phyloP scores from a whole-genome alignment of 495 filamentous ascomycete genomes.

The Talaromyces adpressus region DNA sequence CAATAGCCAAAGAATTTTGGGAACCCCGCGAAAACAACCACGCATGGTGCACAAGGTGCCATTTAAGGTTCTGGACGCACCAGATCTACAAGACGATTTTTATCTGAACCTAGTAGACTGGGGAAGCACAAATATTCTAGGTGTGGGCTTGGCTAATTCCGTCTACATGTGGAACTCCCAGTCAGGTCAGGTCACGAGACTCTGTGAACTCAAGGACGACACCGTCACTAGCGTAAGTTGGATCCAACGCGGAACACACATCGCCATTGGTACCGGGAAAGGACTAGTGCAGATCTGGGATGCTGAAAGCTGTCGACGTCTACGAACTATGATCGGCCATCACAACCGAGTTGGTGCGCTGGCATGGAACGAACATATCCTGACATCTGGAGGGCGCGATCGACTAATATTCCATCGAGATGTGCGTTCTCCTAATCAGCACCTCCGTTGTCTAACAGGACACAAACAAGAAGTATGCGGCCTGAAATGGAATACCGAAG shows the following conservation, averaged over 20 bases:
- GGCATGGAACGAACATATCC: conserved; percentile 96
- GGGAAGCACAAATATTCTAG: conserved; percentile 91
- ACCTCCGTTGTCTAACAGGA: conserved; percentile 69
- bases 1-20: conserved; percentile 82
- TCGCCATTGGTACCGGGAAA: conserved; percentile 89
- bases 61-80: conserved; percentile 95
- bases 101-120: conserved; percentile 96
- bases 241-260: conserved; percentile 93
- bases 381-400: conserved; percentile 92
- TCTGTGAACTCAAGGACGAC: conserved; percentile 89
- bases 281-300: conserved; percentile 98
- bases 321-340: conserved; percentile 95
- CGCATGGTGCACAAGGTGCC: conserved; percentile 90
- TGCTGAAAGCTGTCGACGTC: conserved; percentile 71
- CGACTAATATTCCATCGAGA: conserved; percentile 91
- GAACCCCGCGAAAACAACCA: conserved; percentile 80
- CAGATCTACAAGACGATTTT: conserved; percentile 93
- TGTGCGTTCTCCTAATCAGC: conserved; percentile 88
- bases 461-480: conserved; percentile 99
- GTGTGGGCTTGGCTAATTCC: conserved; percentile 82
- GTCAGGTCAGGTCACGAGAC: conserved; percentile 77
- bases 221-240: conserved; percentile 93
- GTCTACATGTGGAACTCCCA: conserved; percentile 99
- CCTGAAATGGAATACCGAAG: conserved; percentile 93
- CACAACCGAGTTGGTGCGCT: conserved; percentile 84